Base-by-base conservation (phyloP, 495 filamentous ascomycete species). In the Gamarada debralockiae region DNA sequence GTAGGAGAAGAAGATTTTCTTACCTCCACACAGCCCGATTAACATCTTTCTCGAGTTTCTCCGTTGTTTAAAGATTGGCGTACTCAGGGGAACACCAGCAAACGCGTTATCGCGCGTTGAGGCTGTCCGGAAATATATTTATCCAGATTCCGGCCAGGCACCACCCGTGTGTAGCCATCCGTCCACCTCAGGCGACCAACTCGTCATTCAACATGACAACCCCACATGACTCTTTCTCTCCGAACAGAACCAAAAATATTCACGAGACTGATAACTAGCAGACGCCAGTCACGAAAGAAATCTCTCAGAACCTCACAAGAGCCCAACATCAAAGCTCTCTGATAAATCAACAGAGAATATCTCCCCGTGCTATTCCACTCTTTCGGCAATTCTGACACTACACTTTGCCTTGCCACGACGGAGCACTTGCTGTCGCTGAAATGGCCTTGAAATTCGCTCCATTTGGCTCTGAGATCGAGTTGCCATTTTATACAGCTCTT, bases 401-500 rank as follows among this genome's bases (percentile, higher is more conserved):
- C 22, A 24, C 20, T 14, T 45, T 22, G 18, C 6, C 2, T 12
- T 2, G 18, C 20, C 20, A 2, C 5, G 33, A 36, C 27, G 27
- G 10, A 29, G 9, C 4, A 36, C 12, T n/a, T 29, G 15, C 25
- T n/a, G 14, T 17, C 7, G 22, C 45, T n/a, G 43, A 39, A n/a
- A 60, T 60, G 60, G 53, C 60, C 41, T 49, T 84, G 49, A 80
- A 79, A 60, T 97, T 90, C 69, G 85, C 87, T 38, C 83, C 91
- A 0, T 97, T 96, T 78, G 78, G 82, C 21, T 96, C 92, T 23
- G 90, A 96, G 69, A 89, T 97, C 58, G 93, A 98, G 63, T 75
- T 97, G 20, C 90, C 90, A 18, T 98, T 98, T 67, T 97, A 96
- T 64, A 86, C 86, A 33, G 82, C 89, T 33, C 80, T 98, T 21